Percentiles rank a stretch among this genome's conserved stretches.
Evolutionary conservation across 805 yeast genomes (phyloP).

Genomic region (Nakazawaea laoshanensis): DNA sequence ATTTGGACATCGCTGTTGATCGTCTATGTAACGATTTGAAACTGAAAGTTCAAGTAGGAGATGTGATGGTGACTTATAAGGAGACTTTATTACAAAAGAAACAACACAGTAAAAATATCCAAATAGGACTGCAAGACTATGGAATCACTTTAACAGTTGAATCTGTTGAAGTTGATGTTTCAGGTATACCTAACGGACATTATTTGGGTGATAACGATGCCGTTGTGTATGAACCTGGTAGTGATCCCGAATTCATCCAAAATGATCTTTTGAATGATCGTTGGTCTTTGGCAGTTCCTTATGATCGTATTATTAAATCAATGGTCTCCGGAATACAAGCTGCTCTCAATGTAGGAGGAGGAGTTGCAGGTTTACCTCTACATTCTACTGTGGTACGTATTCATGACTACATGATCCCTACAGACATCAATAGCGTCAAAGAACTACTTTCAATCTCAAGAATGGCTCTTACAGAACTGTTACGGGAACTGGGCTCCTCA

Average conservation of each 20-base stretch:
- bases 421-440: constrained; percentile 31
- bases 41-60: constrained; percentile 74
- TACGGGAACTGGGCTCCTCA: constrained; percentile 19
- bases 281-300: constrained; percentile 40
- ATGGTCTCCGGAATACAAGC: constrained; percentile 51
- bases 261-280: constrained; percentile 14
- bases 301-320: constrained; percentile 44
- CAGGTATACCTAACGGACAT: constrained; percentile 19
- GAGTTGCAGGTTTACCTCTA: constrained; percentile 44
- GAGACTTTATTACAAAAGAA: constrained; percentile 40
- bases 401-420: constrained; percentile 42
- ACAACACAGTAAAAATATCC: constrained; percentile 12
- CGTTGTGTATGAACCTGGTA: constrained; percentile 24
- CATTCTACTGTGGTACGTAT: constrained; percentile 54
- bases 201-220: constrained; percentile 38
- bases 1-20: constrained; percentile 80
- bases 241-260: constrained; percentile 17
- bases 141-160: constrained; percentile 17
- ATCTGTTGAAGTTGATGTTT: constrained; percentile 24
- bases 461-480: constrained; percentile 29
- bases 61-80: constrained; percentile 83
- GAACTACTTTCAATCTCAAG: constrained; percentile 39
- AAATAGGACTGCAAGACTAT: constrained; percentile 13
- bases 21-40: constrained; percentile 73
- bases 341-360: constrained; percentile 63